Percentiles rank a stretch among this genome's conserved stretches.
Evolutionary conservation across 2,329 filamentous ascomycete genomes (phyloP).

Genomic region (Penicillium sp.): DNA sequence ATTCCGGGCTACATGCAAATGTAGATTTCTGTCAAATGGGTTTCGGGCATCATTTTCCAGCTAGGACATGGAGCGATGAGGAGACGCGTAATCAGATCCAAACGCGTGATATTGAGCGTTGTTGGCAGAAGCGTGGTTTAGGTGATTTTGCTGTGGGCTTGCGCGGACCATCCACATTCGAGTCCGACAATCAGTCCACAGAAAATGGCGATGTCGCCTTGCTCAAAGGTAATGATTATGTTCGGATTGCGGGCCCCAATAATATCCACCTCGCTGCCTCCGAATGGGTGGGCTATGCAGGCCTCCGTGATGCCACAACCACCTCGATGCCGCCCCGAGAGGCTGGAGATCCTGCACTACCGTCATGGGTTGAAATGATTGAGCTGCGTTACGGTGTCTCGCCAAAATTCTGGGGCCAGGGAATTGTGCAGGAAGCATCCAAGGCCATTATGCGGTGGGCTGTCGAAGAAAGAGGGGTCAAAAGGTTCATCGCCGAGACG

Average conservation of each 20-base stretch:
- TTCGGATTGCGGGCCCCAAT: not conserved
- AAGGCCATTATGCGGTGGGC: conserved; percentile 25
- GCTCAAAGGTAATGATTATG: conserved; percentile 2
- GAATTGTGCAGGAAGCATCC: conserved; percentile 23
- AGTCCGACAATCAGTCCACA: not conserved
- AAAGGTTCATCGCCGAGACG: conserved; percentile 26
- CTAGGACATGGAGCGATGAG: conserved; percentile 17
- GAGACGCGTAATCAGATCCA: conserved; percentile 15
- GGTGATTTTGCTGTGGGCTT: conserved; percentile 22
- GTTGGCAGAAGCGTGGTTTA: conserved; percentile 9
- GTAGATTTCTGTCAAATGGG: conserved; percentile 20
- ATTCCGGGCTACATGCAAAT: conserved; percentile 17
- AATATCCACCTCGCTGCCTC: conserved; percentile 3
- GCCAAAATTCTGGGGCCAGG: conserved; percentile 22
- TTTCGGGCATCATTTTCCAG: conserved; percentile 16
- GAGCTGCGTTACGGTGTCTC: conserved; percentile 28
- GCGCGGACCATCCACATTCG: not conserved
- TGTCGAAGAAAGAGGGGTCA: conserved; percentile 18
- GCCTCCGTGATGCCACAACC: conserved; percentile 22
- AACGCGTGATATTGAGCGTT: conserved; percentile 19
- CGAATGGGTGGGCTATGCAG: conserved; percentile 23
- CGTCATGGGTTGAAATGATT: conserved; percentile 27
- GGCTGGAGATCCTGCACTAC: conserved; percentile 8
- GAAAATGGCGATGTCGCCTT: not conserved
- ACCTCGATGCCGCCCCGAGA: conserved; percentile 17